Conservation (phyloP, 1,139 yeast genomes). For the Taphrina communis region DNA sequence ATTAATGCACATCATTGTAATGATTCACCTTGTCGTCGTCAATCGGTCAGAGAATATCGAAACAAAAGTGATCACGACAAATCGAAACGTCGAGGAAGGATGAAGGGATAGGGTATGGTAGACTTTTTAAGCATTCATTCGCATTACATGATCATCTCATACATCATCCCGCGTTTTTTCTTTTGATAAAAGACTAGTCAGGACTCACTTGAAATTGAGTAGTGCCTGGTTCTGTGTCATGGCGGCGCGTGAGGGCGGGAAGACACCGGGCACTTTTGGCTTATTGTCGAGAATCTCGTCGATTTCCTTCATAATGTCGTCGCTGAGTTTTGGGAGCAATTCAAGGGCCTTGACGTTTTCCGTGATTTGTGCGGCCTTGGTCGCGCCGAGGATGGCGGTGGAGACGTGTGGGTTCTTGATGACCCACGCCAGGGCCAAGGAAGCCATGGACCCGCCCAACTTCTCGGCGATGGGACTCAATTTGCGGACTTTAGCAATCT, state of each 20-base stretch:
- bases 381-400: slow-evolving; percentile 53
- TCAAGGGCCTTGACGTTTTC: slow-evolving; percentile 51
- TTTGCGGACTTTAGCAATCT: slow-evolving; percentile 48
- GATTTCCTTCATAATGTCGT: slow-evolving; percentile 49
- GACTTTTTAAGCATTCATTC: not conserved
- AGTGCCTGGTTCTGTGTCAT: slow-evolving; percentile 37
- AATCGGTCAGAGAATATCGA: not conserved
- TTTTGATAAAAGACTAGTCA: not conserved
- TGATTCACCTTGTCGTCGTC: slow-evolving; percentile 1
- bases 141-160: not conserved
- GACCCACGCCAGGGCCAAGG: slow-evolving; percentile 51
- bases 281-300: slow-evolving; percentile 51
- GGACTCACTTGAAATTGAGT: slow-evolving; percentile 1
- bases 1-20: not conserved
- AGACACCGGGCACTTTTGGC: slow-evolving; percentile 45
- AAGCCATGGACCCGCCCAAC: slow-evolving; percentile 49
- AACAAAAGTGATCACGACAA: no score
- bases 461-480: slow-evolving; percentile 49
- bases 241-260: slow-evolving; percentile 35
- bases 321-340: slow-evolving; percentile 50
- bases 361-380: slow-evolving; percentile 51
- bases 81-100: no score
- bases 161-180: no score
- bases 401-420: slow-evolving; percentile 50
- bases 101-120: no score